Conservation (phyloP, 2,329 filamentous ascomycete species). For the Penicillium sp. region DNA sequence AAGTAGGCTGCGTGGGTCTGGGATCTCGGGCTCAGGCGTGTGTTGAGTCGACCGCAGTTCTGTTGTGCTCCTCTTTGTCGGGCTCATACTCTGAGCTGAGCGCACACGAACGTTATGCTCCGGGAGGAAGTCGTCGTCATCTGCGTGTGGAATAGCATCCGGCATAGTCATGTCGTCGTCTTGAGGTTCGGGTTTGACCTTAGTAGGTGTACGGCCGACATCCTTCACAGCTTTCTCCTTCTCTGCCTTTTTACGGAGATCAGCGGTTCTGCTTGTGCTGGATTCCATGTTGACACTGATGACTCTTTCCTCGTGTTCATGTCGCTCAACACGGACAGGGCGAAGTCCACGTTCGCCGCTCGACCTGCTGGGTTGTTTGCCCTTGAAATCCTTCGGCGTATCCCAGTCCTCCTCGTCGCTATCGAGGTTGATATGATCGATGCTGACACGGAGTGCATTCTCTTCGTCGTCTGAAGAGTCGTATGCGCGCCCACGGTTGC, state of each 20-base stretch:
- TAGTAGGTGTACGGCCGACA: slow-evolving; percentile 26
- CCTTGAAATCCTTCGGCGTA: slow-evolving; percentile 29
- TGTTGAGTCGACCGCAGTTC: slow-evolving; percentile 11
- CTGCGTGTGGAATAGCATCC: slow-evolving; percentile 31
- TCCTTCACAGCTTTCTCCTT: slow-evolving; percentile 34
- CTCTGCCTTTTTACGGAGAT: slow-evolving; percentile 37
- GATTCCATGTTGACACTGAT: slow-evolving; percentile 56
- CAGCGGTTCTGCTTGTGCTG: slow-evolving; percentile 46
- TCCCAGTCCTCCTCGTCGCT: slow-evolving; percentile 50
- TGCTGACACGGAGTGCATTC: slow-evolving; percentile 49
- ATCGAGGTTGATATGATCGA: slow-evolving; percentile 58
- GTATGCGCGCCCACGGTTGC: slow-evolving; percentile 20
- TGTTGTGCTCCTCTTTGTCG: slow-evolving; percentile 20
- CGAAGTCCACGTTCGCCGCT: slow-evolving; percentile 36
- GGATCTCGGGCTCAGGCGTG: slow-evolving; percentile 23
- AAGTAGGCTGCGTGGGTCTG: slow-evolving; percentile 33
- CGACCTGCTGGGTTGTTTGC: slow-evolving; percentile 31
- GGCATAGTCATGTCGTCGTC: slow-evolving; percentile 44
- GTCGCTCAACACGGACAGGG: slow-evolving; percentile 56
- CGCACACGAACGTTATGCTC: slow-evolving; percentile 37
- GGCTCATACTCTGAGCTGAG: slow-evolving; percentile 7
- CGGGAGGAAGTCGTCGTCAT: slow-evolving; percentile 37
- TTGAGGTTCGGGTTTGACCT: slow-evolving; percentile 55
- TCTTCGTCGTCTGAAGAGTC: slow-evolving; percentile 47
- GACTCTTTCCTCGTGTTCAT: slow-evolving; percentile 55